Evolutionary conservation across 345 rosid species (phyloP), one percentile per base, ranked within the genome.

Genomic region (Eucalyptus pauciflora): DNA sequence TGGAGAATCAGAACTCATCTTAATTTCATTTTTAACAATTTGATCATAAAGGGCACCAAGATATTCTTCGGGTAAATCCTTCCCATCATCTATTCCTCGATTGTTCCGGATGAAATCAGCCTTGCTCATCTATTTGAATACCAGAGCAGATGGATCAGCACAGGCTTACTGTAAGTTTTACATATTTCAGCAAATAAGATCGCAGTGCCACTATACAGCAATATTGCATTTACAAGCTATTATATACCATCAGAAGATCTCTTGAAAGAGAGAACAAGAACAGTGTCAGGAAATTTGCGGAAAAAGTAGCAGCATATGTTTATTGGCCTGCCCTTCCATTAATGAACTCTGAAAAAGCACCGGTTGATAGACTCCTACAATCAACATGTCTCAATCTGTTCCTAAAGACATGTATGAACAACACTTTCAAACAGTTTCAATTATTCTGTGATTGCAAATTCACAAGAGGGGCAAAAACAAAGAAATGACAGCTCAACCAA

Each of bases 1-100:
- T 87, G 95, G 91, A 88, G 98, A 94, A 92, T 95, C 95, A 83
- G 96, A 94, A 87, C 92, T 96, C 98, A 97, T 97, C 94, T 97
- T 96, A 87, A 96, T 97, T 94, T 97, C 99, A 91, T 97, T 93
- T 94, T 93, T 95, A 89, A 96, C 97, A 91, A 96, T 94, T 87
- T 96, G 95, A 93, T 97, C 98, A 94, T 96, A 97, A 27, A 96
- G 90, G 89, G 95, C 90, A 88, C 99, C 94, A 52, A 97, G 95
- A 93, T 94, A 97, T 87, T 95, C 97, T 94, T 96, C 99, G 87
- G 99, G 95, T 89, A 97, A 94, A 93, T 97, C 99, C 94, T 96
- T 96, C 90, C 99, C 99, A 91, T 95, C 96, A 92, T 97, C 96
- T 91, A 97, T 97, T 91, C 99, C 99, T 91, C 97, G 94, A 89